Evolutionary conservation across 371 early-diverging fungal genomes (phyloP).

Genomic region (Phascolomyces articulosus): DNA sequence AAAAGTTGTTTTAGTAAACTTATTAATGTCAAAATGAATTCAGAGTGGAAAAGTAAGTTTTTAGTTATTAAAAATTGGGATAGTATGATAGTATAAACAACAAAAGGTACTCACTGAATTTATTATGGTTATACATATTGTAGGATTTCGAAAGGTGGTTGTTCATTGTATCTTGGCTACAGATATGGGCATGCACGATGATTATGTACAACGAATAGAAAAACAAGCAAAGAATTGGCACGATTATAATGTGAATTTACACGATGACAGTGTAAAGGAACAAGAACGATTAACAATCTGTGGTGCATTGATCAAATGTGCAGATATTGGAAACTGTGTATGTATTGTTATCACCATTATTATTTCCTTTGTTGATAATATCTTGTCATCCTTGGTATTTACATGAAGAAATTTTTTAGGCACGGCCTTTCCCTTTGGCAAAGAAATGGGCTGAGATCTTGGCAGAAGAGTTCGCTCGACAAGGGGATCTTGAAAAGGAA

Average conservation of each 20-base stretch:
- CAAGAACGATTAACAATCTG: constrained; percentile 54
- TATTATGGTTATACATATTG: neutral
- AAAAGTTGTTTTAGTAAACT: constrained; percentile 59
- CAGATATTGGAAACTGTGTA: constrained; percentile 83
- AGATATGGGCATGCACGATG: constrained; percentile 85
- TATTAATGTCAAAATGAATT: constrained; percentile 38
- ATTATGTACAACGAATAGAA: constrained; percentile 71
- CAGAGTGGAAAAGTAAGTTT: constrained; percentile 38
- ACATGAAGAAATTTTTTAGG: constrained; percentile 24
- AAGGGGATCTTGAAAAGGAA: constrained; percentile 72
- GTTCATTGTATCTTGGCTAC: constrained; percentile 81
- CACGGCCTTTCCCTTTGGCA: constrained; percentile 64
- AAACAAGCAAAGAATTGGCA: constrained; percentile 56
- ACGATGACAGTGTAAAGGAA: constrained; percentile 21
- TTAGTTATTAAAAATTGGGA: neutral
- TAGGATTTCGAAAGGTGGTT: constrained; percentile 71
- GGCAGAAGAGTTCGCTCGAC: constrained; percentile 65
- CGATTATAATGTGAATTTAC: constrained; percentile 23
- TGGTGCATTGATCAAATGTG: constrained; percentile 82
- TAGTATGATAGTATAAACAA: too few species aligned
- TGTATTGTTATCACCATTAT: too few species aligned
- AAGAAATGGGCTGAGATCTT: constrained; percentile 62
- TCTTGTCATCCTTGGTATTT: too few species aligned
- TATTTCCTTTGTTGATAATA: too few species aligned
- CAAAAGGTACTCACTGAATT: too few species aligned